Evolutionary conservation across 192 early-diverging fungal genomes (phyloP), one percentile per base, ranked within the genome.

Genomic region (Podila epicladia): DNA sequence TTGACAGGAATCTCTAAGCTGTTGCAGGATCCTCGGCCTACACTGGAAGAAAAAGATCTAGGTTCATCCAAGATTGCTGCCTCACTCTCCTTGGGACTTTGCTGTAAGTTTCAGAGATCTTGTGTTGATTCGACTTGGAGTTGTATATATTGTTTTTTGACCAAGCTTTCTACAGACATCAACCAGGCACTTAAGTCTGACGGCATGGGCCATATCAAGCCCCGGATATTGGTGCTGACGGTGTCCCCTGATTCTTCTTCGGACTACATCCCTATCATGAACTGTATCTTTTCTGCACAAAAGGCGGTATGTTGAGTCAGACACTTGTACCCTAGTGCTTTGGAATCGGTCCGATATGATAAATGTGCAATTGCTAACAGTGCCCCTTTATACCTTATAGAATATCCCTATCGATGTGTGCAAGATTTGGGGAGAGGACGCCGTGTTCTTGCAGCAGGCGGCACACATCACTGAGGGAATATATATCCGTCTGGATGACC

Each of bases 211-310:
- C 83, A 86, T 38, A 72, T 93, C 62, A 87, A 91, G 72, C 88
- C 97, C 26, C 88, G 97, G 31, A 94, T 99, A 51, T 82, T 98
- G 6, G 85, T 95, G 0, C 55, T 99, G 6, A 96, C 96, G 0
- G 94, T 94, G 11, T 96, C 96, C 0, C 91, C 91, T 2, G 98
- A 99, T 73, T 85, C 91, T 2, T 88, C 98, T 8, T 85, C 86
- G 49, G 95, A 99, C 73, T 98, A 99, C 69, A 97, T 99, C 60
- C 87, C 96, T 4, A 91, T 97, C 37, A 99, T 99, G 98, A 99
- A 99, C 82, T 93, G 90, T 67, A 98, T 99, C 45, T 99, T 99
- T 85, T 93, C 97, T 0, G 97, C 97, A 2, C 96, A 99, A 83
- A 96, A 95, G 68, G 73, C 85, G 50, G 94, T 92, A 85, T 72